Percentiles rank a stretch among this genome's conserved stretches.
Conservation (phyloP, 2,329 filamentous ascomycete species). For the Pochonia chlamydosporia region DNA sequence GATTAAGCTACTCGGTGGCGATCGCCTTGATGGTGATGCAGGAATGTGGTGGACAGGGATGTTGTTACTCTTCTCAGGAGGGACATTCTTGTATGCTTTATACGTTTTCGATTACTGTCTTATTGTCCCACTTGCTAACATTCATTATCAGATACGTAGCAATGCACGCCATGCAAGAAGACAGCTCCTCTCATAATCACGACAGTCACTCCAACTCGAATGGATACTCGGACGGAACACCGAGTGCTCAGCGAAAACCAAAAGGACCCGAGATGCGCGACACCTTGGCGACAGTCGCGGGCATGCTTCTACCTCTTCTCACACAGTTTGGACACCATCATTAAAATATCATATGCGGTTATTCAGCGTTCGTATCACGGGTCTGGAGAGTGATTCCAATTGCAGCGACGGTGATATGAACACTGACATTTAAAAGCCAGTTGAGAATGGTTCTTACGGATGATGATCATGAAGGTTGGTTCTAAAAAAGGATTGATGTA, state of each 20-base stretch:
- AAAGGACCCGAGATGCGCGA: conserved; percentile 59
- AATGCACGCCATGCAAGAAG: conserved; percentile 96
- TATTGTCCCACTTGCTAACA: neutral
- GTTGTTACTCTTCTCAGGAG: conserved; percentile 87
- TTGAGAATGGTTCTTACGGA: too few species aligned
- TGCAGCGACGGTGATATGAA: too few species aligned
- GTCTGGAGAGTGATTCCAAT: too few species aligned
- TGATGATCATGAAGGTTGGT: too few species aligned
- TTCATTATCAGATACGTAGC: conserved; percentile 69
- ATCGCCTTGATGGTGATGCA: conserved; percentile 49
- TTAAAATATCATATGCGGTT: too few species aligned
- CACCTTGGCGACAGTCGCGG: conserved; percentile 63
- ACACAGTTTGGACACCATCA: conserved; percentile 76
- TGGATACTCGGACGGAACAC: conserved; percentile 46
- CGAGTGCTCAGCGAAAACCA: conserved; percentile 41
- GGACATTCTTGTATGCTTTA: conserved; percentile 78
- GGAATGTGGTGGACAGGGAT: conserved; percentile 88
- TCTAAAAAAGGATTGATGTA: too few species aligned
- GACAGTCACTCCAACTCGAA: conserved; percentile 45
- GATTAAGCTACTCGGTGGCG: conserved; percentile 66
- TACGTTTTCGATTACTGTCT: neutral
- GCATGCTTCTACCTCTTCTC: conserved; percentile 72
- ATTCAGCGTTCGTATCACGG: too few species aligned
- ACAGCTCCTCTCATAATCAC: conserved; percentile 44
- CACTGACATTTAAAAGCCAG: too few species aligned